Percentiles rank a stretch among this genome's conserved stretches.
Conservation (phyloP, 495 filamentous ascomycete genomes). For the Xanthoparmelia taractica region DNA sequence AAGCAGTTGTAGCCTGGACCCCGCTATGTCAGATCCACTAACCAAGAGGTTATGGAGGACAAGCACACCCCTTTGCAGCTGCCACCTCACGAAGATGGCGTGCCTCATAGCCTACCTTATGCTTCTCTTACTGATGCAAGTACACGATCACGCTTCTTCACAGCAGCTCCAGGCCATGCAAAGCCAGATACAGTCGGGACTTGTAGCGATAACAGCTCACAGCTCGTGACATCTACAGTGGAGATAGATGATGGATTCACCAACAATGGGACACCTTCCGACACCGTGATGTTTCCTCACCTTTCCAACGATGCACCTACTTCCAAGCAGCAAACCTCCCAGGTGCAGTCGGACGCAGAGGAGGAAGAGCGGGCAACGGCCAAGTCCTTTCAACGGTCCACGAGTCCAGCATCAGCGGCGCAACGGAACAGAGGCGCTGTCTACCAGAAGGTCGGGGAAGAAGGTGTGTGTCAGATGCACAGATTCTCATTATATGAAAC, state of each 20-base stretch:
- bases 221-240: background rate
- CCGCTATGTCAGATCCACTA: background rate
- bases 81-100: background rate
- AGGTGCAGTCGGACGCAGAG: conserved; percentile 45
- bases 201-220: background rate
- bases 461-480: conserved; percentile 79
- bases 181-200: background rate
- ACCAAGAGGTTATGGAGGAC: conserved; percentile 8
- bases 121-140: background rate
- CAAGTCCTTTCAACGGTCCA: conserved; percentile 54
- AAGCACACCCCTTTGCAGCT: background rate
- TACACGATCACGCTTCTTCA: background rate
- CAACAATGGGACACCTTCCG: background rate
- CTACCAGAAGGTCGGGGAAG: conserved; percentile 56
- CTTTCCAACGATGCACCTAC: conserved; percentile 34
- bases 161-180: background rate
- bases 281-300: conserved; percentile 26
- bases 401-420: conserved; percentile 44
- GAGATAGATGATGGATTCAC: background rate
- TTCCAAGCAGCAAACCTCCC: conserved; percentile 25
- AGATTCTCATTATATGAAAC: conserved; percentile 95
- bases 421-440: conserved; percentile 43
- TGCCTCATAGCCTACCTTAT: background rate
- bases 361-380: conserved; percentile 59
- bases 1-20: background rate